Evolutionary conservation across 2,329 filamentous ascomycete species (phyloP).

Genomic region (Xylariaceae sp.): DNA sequence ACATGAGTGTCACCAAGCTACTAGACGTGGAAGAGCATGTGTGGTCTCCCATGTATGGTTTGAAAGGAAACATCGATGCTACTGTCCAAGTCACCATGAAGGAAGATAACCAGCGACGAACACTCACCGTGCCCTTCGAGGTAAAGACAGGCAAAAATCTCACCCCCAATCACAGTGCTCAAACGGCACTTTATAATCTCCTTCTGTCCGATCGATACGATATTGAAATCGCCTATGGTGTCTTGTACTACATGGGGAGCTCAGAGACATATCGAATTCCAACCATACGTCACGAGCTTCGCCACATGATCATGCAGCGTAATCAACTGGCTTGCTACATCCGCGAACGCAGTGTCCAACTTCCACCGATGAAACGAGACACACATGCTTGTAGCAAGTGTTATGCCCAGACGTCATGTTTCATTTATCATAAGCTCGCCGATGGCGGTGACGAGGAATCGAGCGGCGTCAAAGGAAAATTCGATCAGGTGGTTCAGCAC

Average conservation of each 20-base stretch:
- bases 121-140: conserved; percentile 85
- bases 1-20: conserved; percentile 85
- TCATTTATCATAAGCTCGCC: conserved; percentile 86
- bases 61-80: conserved; percentile 97
- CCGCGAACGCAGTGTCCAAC: conserved; percentile 69
- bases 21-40: conserved; percentile 97
- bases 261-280: conserved; percentile 83
- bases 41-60: conserved; percentile 95
- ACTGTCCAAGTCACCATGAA: conserved; percentile 84
- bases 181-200: conserved; percentile 91
- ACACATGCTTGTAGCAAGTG: conserved; percentile 79
- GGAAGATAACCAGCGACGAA: conserved; percentile 62
- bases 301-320: conserved; percentile 94
- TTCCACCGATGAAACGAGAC: conserved; percentile 83
- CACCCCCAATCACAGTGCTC: conserved; percentile 79
- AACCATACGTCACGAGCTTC: conserved; percentile 78
- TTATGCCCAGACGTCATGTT: conserved; percentile 87
- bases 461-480: conserved; percentile 77
- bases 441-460: conserved; percentile 79
- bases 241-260: conserved; percentile 92
- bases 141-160: conserved; percentile 89
- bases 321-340: conserved; percentile 86
- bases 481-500: conserved; percentile 74
- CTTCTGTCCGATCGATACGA: conserved; percentile 93
- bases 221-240: conserved; percentile 81